Evolutionary conservation across 768 basidiomycete genomes (phyloP).

Genomic region (Suillus ampliporus): DNA sequence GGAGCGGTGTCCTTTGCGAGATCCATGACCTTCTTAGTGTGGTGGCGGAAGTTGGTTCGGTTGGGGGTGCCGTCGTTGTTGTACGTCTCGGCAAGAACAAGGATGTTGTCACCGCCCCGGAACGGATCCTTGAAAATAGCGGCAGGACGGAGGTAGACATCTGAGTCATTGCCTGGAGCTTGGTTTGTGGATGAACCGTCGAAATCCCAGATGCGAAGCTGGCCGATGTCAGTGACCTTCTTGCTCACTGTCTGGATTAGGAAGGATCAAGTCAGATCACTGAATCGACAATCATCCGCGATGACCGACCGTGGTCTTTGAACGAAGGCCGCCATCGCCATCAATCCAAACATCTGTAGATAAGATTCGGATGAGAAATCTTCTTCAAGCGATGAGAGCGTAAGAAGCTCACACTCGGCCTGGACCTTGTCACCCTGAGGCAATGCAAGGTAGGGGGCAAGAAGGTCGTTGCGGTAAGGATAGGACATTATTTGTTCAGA

Average conservation of each 20-base stretch:
- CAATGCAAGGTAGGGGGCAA: constrained; percentile 88
- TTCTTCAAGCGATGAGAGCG: constrained; percentile 16
- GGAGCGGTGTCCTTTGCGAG: constrained; percentile 78
- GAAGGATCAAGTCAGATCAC: neutral
- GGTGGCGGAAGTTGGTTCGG: constrained; percentile 93
- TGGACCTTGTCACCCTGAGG: constrained; percentile 92
- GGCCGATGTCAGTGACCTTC: constrained; percentile 84
- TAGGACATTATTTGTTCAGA: constrained; percentile 38
- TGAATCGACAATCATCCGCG: neutral
- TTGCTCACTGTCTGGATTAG: constrained; percentile 77
- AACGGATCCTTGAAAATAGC: constrained; percentile 99
- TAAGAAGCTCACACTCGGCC: constrained; percentile 78
- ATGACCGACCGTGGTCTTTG: constrained; percentile 86
- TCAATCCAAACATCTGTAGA: constrained; percentile 95
- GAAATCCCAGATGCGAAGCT: constrained; percentile 98
- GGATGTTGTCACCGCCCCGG: constrained; percentile 97
- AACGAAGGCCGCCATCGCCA: constrained; percentile 91
- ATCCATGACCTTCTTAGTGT: constrained; percentile 96
- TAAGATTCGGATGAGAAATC: constrained; percentile 22
- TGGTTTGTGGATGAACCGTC: constrained; percentile 98
- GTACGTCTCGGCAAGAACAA: constrained; percentile 96
- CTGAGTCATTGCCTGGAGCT: constrained; percentile 94
- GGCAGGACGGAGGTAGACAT: constrained; percentile 96
- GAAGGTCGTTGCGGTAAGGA: constrained; percentile 79
- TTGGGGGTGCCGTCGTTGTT: constrained; percentile 99